Evolutionary conservation across 805 yeast genomes (phyloP), one percentile per base, ranked within the genome.

Genomic region (Middelhovenomyces tepae): DNA sequence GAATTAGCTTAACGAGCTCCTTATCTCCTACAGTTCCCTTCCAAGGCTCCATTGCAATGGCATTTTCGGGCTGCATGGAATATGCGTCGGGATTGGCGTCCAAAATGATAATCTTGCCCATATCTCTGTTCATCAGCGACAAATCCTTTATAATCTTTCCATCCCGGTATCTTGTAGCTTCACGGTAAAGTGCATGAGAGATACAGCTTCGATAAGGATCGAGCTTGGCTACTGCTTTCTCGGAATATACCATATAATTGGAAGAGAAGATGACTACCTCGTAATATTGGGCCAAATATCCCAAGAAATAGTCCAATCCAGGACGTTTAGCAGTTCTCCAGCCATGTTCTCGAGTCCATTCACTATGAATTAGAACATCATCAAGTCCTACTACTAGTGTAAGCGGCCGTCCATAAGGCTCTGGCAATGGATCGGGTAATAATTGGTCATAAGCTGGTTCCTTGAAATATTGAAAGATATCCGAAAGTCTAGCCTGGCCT

Each of bases 301-400:
- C 95, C 54, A 91, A 65, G 63, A 91, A 91, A 66, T 91, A 91
- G 59, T 93, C 98, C 40, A 85, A 77, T 42, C 98, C 99, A 21
- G 98, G 97, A 65, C 99, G 84, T 68, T 91, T 91, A 19, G 95
- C 97, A 10, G 96, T 89, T 64, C 91, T 78, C 99, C 99, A 91
- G 35, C 98, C 98, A 54, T 75, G 69, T 58, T 83, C 75, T 46
- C 84, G 74, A 37, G 83, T 73, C 98, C 98, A 91, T 42, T 80
- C 83, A 24, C 94, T 77, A 57, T 91, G 95, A 37, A 89, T 74
- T 53, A 91, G 69, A 39, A 91, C 64, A 51, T 91, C 98, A 49
- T 91, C 98, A 50, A 91, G 69, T 19, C 83, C 78, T 47, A 91
- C 58, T 5, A 91, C 96, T 44, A 91, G 66, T 3, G 99, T 91